Evolutionary conservation across 495 filamentous ascomycete genomes (phyloP).

Genomic region (Penicillium crystallinum): DNA sequence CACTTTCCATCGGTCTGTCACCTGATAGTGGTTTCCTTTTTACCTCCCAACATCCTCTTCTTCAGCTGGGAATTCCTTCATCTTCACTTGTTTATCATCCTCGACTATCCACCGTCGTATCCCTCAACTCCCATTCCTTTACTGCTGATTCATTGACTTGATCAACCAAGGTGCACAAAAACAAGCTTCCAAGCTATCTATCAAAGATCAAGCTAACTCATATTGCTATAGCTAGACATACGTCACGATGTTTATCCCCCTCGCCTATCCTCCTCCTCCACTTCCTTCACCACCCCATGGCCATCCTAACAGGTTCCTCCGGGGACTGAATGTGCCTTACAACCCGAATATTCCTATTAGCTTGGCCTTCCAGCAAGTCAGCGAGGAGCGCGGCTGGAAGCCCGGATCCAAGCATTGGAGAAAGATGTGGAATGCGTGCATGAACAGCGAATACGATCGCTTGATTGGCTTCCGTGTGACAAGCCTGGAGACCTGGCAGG

Average conservation of each 20-base stretch:
- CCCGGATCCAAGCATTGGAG: conserved; percentile 14
- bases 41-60: too few relatives aligned
- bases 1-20: too few relatives aligned
- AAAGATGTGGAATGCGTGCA: conserved; percentile 17
- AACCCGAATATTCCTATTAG: conserved; percentile 4
- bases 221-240: not conserved
- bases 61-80: not conserved
- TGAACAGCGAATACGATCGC: conserved; percentile 17
- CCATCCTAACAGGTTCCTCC: not conserved
- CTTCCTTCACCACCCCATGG: too few relatives aligned
- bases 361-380: conserved; percentile 21
- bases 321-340: not conserved
- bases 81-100: not conserved
- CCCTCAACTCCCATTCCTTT: not conserved
- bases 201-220: not conserved
- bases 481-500: conserved; percentile 22
- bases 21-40: too few relatives aligned
- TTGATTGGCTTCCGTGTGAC: conserved; percentile 13
- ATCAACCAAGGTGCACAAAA: not conserved
- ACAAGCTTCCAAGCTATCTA: too few relatives aligned
- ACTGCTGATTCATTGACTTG: not conserved
- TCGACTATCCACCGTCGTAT: not conserved
- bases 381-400: conserved; percentile 16
- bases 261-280: not conserved
- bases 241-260: not conserved